A percentile compares a stretch with the other conserved stretches of the same genome.
Conservation (phyloP, 306 rosid species). For the Astragalus glycyphyllos region DNA sequence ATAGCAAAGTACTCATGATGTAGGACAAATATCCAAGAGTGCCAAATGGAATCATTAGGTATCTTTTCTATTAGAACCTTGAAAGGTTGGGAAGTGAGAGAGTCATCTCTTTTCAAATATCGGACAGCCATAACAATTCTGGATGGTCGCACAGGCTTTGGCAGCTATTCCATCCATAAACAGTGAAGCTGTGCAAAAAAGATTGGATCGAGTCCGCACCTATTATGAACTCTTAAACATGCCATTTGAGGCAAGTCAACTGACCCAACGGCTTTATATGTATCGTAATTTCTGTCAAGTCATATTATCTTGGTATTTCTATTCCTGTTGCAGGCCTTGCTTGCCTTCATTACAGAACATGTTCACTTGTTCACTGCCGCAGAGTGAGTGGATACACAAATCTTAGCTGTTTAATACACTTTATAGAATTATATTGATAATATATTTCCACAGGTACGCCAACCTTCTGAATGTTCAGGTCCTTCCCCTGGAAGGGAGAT, state of each 20-base stretch:
- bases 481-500: slow-evolving; percentile 93
- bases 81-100: too few relatives aligned
- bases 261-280: slow-evolving; percentile 5
- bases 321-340: slow-evolving; percentile 76
- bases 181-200: slow-evolving; percentile 84
- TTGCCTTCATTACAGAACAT: slow-evolving; percentile 94
- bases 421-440: slow-evolving; percentile 35
- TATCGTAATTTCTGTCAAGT: slow-evolving; percentile 29
- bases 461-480: slow-evolving; percentile 89
- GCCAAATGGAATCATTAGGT: too few relatives aligned
- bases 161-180: slow-evolving; percentile 92
- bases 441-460: slow-evolving; percentile 66
- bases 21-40: slow-evolving; percentile 3
- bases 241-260: slow-evolving; percentile 92
- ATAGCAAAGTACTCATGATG: slow-evolving; percentile 9
- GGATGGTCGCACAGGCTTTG: slow-evolving; percentile 74
- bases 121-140: slow-evolving; percentile 33
- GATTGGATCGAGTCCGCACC: slow-evolving; percentile 92
- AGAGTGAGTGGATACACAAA: slow-evolving; percentile 68
- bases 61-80: too few relatives aligned
- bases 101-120: neutral
- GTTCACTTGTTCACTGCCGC: slow-evolving; percentile 68
- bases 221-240: slow-evolving; percentile 94
- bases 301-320: slow-evolving; percentile 37
- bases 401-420: slow-evolving; percentile 23